phyloP scores from a whole-genome alignment of 768 basidiomycete species.

The Dentipellis sp. region DNA sequence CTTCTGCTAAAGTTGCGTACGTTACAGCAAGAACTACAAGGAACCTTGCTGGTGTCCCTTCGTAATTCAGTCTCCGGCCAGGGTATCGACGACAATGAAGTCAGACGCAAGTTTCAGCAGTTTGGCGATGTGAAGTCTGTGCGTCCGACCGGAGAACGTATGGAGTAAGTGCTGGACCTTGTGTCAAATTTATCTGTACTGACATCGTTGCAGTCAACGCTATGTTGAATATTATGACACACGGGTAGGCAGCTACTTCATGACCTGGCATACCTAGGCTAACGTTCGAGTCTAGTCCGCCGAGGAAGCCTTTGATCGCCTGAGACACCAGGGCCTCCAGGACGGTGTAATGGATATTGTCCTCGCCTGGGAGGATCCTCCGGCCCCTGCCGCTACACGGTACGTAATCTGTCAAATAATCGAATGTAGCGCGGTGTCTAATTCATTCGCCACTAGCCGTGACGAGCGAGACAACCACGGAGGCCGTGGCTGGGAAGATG shows the following conservation, averaged over 20 bases:
- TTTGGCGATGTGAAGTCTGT: conserved; percentile 88
- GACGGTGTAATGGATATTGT: conserved; percentile 86
- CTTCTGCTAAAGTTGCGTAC: background rate
- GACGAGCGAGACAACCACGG: conserved; percentile 23
- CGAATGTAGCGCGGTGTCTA: conserved; percentile 2
- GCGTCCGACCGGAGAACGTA: conserved; percentile 50
- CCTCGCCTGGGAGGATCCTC: conserved; percentile 71
- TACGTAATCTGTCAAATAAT: background rate
- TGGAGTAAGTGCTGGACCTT: conserved; percentile 36
- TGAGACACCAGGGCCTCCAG: conserved; percentile 69
- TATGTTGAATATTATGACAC: conserved; percentile 94
- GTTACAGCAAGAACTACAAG: conserved; percentile 57
- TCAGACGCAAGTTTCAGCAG: conserved; percentile 77
- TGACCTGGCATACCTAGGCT: background rate
- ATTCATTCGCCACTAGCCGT: conserved; percentile 21
- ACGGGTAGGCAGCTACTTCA: conserved; percentile 38
- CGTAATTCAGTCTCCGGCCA: conserved; percentile 61
- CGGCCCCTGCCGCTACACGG: conserved; percentile 32
- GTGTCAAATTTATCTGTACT: background rate
- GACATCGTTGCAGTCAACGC: conserved; percentile 51
- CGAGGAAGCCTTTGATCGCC: conserved; percentile 68
- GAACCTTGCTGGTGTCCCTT: conserved; percentile 73
- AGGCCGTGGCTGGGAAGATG: conserved; percentile 17
- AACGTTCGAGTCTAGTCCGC: conserved; percentile 42
- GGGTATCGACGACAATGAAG: conserved; percentile 74